phyloP scores from a whole-genome alignment of 345 rosid genomes.

The Rhodamnia argentea region DNA sequence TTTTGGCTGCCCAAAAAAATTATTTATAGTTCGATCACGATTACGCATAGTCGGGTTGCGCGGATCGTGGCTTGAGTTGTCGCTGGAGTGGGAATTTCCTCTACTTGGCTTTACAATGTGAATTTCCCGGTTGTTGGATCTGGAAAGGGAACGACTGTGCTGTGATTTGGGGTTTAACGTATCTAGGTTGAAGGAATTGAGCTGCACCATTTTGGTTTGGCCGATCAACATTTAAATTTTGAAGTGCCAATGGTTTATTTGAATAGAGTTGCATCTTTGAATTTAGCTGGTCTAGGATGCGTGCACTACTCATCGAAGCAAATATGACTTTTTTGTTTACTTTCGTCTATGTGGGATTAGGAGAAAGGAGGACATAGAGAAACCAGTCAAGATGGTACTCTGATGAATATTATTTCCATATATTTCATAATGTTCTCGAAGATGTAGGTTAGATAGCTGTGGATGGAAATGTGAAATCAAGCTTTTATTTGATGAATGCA shows the following conservation, averaged over 20 bases:
- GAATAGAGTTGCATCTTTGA: too few relatives aligned
- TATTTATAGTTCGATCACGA: not conserved
- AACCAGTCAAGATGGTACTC: not conserved
- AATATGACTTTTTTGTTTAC: too few relatives aligned
- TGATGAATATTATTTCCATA: not conserved
- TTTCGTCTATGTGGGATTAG: not conserved
- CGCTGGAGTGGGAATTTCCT: not conserved
- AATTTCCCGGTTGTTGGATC: not conserved
- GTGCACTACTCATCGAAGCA: too few relatives aligned
- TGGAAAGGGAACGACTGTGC: not conserved
- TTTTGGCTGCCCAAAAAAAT: not conserved
- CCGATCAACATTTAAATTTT: not conserved
- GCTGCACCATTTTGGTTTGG: not conserved
- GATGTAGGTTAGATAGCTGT: not conserved
- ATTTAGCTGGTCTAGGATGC: too few relatives aligned
- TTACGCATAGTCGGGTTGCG: rapidly evolving
- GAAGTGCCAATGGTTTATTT: not conserved
- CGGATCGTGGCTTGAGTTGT: not conserved
- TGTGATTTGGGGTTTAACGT: not conserved
- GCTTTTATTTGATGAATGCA: not conserved
- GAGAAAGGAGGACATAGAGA: not conserved
- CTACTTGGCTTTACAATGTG: not conserved
- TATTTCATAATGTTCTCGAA: not conserved
- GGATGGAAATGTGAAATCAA: not conserved
- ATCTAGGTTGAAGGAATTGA: not conserved